Evolutionary conservation across 441 rosid genomes (phyloP), one percentile per base, ranked within the genome.

Genomic region (Populus trichocarpa): DNA sequence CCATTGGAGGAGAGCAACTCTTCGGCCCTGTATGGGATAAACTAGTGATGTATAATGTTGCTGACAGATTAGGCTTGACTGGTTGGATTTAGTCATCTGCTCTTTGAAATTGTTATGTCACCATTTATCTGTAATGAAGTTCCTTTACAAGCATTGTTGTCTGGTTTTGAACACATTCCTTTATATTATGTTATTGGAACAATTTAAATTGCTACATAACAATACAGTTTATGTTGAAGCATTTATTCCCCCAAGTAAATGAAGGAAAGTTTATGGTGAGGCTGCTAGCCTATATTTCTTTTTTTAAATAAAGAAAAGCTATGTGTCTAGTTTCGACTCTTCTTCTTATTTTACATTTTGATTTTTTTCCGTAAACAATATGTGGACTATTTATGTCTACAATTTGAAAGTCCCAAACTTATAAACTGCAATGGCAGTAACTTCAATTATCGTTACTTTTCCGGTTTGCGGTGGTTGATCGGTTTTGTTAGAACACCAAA

Each of bases 1-100:
- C 92, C 3, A 86, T 96, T 0, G 98, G 98, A 63, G 98, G 99
- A 67, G 92, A 92, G 85, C 50, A 72, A 3, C 90, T 94, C 35
- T 91, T 96, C 16, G 98, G 99, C n/a, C 82, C 92, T 63, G 82
- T 86, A 26, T 96, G 97, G 98, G 85, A 94, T 87, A 81, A 94
- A 82, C 92, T 96, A 38, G 92, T 96, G 65, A 92, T 96, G 98
- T 96, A 94, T 84, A 93, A 93, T 33, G 92, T 94, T 76, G 97
- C 98, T 32, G 96, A 93, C 50, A 88, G 88, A 83, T 84, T 95
- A 74, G 99, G 97, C 59, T 85, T 96, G 82, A 88, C 98, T n/a
- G 94, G 97, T 67, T 88, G 94, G 96, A 84, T 86, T 40, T 96
- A 90, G 57, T 50, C 57, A 50, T 50, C 57, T 16, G 57, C 20